Conservation (phyloP, 1,284 basidiomycete genomes). For the Neolentinus lepideus region DNA sequence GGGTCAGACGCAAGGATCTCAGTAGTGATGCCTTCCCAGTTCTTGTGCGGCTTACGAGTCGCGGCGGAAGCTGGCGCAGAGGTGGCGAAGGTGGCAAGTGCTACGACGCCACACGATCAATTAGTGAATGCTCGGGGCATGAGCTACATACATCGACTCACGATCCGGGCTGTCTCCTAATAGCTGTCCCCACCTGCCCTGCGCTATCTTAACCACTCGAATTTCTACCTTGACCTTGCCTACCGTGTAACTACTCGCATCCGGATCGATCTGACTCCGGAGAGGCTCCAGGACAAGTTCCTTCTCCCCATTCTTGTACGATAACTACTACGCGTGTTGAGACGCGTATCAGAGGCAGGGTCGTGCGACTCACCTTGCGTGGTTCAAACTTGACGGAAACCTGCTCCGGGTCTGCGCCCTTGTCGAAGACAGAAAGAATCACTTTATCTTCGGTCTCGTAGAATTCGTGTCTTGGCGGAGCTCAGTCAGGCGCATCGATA, state of each 20-base stretch:
- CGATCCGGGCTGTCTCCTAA: conserved; percentile 69
- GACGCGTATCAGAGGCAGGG: neutral
- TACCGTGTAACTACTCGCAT: conserved; percentile 57
- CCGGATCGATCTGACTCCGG: conserved; percentile 71
- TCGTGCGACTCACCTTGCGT: conserved; percentile 41
- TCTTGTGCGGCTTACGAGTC: conserved; percentile 47
- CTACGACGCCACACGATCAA: neutral
- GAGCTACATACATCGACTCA: conserved; percentile 27
- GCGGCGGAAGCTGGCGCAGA: conserved; percentile 24
- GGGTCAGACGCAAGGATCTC: conserved; percentile 58
- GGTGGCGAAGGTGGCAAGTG: conserved; percentile 20
- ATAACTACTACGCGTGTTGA: conserved; percentile 31
- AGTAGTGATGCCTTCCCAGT: conserved; percentile 81
- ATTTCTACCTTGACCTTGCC: conserved; percentile 83
- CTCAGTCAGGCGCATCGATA: neutral
- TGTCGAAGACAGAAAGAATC: conserved; percentile 75
- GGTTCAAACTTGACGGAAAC: conserved; percentile 61
- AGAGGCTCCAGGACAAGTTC: conserved; percentile 65
- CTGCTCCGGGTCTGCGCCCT: conserved; percentile 59
- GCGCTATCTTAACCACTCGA: conserved; percentile 53
- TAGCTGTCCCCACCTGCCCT: conserved; percentile 71
- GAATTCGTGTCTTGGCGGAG: conserved; percentile 60
- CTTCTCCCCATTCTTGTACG: conserved; percentile 60
- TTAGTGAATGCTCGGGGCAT: conserved; percentile 4
- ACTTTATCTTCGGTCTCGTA: conserved; percentile 79